Evolutionary conservation across 2,329 filamentous ascomycete species (phyloP).

Genomic region (Alternaria angustiovoidea): DNA sequence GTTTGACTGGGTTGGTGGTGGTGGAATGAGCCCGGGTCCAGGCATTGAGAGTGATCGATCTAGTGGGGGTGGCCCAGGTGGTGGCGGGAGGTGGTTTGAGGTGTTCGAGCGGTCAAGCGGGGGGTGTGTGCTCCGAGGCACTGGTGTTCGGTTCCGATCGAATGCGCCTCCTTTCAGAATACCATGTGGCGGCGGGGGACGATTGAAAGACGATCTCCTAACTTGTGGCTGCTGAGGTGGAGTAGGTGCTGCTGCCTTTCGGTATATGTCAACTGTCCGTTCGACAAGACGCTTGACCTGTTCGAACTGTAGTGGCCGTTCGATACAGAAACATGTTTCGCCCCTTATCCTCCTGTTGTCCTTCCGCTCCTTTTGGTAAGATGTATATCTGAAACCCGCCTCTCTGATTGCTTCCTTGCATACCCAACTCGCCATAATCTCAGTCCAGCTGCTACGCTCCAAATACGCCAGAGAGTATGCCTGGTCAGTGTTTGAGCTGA

Average conservation of each 20-base stretch:
- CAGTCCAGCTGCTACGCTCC: constrained; percentile 46
- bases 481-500: constrained; percentile 40
- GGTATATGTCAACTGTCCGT: constrained; percentile 50
- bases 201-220: constrained; percentile 35
- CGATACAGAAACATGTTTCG: constrained; percentile 48
- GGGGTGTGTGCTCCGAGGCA: constrained; percentile 24
- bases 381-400: constrained; percentile 38
- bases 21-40: constrained; percentile 20
- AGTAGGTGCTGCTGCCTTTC: constrained; percentile 32
- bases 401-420: constrained; percentile 50
- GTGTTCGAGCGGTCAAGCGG: constrained; percentile 34
- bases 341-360: constrained; percentile 44
- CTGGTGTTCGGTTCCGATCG: constrained; percentile 40
- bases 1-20: constrained; percentile 15
- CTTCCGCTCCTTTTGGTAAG: constrained; percentile 44
- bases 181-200: constrained; percentile 18
- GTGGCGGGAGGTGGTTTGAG: constrained; percentile 20
- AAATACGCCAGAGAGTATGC: constrained; percentile 35
- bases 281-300: constrained; percentile 49
- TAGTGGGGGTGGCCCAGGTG: constrained; percentile 31
- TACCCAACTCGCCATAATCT: constrained; percentile 50
- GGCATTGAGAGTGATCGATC: constrained; percentile 41
- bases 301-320: constrained; percentile 44
- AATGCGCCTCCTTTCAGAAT: constrained; percentile 10
- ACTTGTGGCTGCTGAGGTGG: constrained; percentile 17